Evolutionary conservation across 495 filamentous ascomycete species (phyloP).

Genomic region (Cetradonia linearis): DNA sequence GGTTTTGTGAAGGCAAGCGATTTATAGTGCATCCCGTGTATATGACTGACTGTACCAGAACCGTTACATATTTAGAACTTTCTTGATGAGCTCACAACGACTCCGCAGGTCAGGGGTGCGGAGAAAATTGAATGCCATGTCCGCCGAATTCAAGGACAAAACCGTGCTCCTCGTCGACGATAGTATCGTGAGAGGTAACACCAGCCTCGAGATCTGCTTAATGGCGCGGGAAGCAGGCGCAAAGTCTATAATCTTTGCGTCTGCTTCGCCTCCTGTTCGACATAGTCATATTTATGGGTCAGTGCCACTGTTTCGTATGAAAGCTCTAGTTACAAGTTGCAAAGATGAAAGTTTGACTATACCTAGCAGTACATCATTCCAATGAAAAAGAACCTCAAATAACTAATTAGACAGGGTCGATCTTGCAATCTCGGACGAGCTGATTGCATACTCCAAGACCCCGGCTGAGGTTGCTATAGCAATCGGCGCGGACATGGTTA

Average conservation of each 20-base stretch:
- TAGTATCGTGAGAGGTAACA: constrained; percentile 9
- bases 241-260: constrained; percentile 5
- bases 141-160: constrained; percentile 1
- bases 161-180: constrained; percentile 9
- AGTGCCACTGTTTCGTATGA: not conserved
- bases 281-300: constrained; percentile 9
- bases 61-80: constrained; percentile 8
- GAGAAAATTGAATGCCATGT: constrained; percentile 8
- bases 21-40: not conserved
- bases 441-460: not conserved
- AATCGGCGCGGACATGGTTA: constrained; percentile 1
- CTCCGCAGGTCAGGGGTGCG: not conserved
- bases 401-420: not conserved
- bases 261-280: not conserved
- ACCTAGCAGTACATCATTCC: not conserved
- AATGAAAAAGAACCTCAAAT: not conserved
- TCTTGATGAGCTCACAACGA: not conserved
- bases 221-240: constrained; percentile 10
- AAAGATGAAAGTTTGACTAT: not conserved
- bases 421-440: not conserved
- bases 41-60: constrained; percentile 10
- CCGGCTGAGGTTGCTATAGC: not conserved
- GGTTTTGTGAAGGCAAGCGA: constrained; percentile 43
- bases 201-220: not conserved
- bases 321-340: not conserved